These are phyloP conservation scores for Exidia glandulosa DNA, from an alignment of 768 basidiomycete genomes.

Conservation along the genomic window DNA sequence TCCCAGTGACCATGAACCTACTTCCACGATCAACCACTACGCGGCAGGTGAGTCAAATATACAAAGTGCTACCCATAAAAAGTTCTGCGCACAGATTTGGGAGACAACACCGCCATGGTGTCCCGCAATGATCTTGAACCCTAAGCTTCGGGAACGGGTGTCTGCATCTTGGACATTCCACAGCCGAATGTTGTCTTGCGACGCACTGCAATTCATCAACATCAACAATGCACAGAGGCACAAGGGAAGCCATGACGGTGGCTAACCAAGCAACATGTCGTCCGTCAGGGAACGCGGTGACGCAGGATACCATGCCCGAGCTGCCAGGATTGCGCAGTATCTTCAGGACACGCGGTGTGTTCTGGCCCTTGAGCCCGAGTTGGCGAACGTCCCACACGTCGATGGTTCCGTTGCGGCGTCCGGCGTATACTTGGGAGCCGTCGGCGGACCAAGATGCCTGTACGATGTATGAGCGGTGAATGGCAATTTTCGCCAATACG, in stretches of 20 bases:
- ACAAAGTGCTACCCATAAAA: conserved; percentile 26
- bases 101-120: conserved; percentile 93
- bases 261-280: conserved; percentile 80
- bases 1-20: conserved; percentile 80
- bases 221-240: too few relatives aligned
- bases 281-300: conserved; percentile 87
- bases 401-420: conserved; percentile 79
- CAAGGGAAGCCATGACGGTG: neutral
- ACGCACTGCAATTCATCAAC: conserved; percentile 50
- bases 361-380: conserved; percentile 50
- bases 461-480: neutral
- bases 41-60: neutral
- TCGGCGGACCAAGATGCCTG: conserved; percentile 93
- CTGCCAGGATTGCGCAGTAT: conserved; percentile 78
- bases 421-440: conserved; percentile 81
- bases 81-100: conserved; percentile 83
- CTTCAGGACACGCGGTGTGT: conserved; percentile 67
- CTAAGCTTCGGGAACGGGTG: conserved; percentile 44
- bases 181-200: conserved; percentile 82
- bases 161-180: conserved; percentile 84
- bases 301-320: conserved; percentile 85
- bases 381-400: conserved; percentile 93
- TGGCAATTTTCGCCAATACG: neutral
- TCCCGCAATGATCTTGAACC: conserved; percentile 91
- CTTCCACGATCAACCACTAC: conserved; percentile 79